Evolutionary conservation across 495 filamentous ascomycete species (phyloP).

Genomic region (Trypethelium eluteriae): DNA sequence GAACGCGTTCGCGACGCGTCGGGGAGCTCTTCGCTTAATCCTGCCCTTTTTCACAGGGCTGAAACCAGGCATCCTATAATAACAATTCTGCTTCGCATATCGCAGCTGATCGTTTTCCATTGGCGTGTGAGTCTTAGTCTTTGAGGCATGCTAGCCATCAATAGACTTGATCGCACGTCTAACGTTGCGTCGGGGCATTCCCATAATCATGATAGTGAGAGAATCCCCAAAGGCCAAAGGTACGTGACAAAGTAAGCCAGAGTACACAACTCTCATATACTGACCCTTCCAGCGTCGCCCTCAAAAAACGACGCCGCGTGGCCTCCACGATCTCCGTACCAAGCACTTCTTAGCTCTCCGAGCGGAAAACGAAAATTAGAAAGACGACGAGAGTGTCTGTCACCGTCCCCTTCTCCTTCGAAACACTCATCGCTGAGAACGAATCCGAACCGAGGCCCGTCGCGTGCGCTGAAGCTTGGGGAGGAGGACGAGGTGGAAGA

Average conservation of each 20-base stretch:
- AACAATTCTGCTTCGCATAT: background rate
- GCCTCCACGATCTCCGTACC: conserved; percentile 82
- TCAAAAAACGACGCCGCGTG: conserved; percentile 39
- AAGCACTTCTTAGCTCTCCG: conserved; percentile 74
- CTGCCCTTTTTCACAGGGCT: background rate
- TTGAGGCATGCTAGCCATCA: background rate
- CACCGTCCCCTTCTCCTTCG: conserved; percentile 46
- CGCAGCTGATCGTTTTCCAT: background rate
- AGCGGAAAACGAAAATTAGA: conserved; percentile 64
- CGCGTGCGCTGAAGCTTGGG: conserved; percentile 34
- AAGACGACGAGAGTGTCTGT: conserved; percentile 46
- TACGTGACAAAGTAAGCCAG: background rate
- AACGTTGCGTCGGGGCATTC: background rate
- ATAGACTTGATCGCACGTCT: too few relatives aligned
- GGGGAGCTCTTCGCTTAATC: conserved; percentile 5
- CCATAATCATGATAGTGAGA: conserved; percentile 14
- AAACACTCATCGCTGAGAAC: conserved; percentile 27
- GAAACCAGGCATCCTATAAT: background rate
- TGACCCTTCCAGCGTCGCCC: conserved; percentile 12
- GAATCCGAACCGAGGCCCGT: background rate
- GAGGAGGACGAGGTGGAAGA: too few relatives aligned
- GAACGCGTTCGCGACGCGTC: conserved; percentile 8
- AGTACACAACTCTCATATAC: background rate
- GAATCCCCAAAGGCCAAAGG: conserved; percentile 23
- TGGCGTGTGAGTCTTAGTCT: background rate